Evolutionary conservation across 2,329 filamentous ascomycete genomes (phyloP), one percentile per base, ranked within the genome.

Genomic region (Fusarium robinianum): DNA sequence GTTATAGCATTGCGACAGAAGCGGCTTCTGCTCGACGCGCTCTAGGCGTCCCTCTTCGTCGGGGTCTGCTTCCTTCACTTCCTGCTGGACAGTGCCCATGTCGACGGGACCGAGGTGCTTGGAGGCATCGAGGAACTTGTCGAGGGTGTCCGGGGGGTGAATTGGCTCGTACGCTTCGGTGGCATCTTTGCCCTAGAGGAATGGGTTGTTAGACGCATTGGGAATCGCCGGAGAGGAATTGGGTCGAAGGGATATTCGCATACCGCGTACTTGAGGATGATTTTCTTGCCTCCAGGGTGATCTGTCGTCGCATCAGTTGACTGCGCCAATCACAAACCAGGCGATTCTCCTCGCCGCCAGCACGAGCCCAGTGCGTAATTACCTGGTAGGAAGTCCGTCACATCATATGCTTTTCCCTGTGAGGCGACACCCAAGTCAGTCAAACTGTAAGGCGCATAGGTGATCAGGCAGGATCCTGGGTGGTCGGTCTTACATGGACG

Each of bases 191-290:
- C 91, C 90, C 76, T 79, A 48, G 9, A 4, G 11, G 12, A 19
- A 10, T n/a, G n/a, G n/a, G n/a, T n/a, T 43, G 44, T 61, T 26
- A 59, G 50, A 22, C 12, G 11, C 25, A 12, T n/a, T 3, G n/a
- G n/a, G n/a, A n/a, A n/a, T n/a, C 7, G 16, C 40, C 31, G 35
- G 2, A 7, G 14, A 11, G 8, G 14, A 4, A 12, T 9, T 11
- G 7, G 12, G 26, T 10, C n/a, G 18, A 31, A n/a, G 17, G 26
- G 44, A 12, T 12, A 29, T 31, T 15, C 31, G 53, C 76, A 51
- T 65, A 80, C 79, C 19, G 91, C 91, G 72, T 96, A 96, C 73
- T 96, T 96, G 55, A 99, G 80, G 63, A 99, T 97, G 67, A 97
- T 95, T 65, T 92, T 94, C 56, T 84, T 79, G 24, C 89, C 91